Evolutionary conservation across 75 land plant genomes (phyloP).

Genomic region (Chamaecyparis obtusa): DNA sequence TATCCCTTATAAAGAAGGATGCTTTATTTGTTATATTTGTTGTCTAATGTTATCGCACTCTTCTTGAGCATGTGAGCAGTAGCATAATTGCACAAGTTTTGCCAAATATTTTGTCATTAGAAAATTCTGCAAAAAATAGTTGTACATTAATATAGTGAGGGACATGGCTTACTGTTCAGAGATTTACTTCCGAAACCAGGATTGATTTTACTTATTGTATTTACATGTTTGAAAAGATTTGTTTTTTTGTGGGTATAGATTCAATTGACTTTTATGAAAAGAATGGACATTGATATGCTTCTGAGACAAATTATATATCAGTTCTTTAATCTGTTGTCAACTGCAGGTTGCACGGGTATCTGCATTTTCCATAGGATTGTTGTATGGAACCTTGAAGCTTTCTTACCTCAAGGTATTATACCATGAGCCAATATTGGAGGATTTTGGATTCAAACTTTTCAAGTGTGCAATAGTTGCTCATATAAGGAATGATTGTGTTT

Average conservation of each 20-base stretch:
- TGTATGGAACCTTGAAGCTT: slow-evolving; percentile 38
- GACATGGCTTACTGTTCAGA: neutral
- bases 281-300: neutral
- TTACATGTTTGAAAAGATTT: neutral
- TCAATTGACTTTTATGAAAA: neutral
- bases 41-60: neutral
- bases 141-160: neutral
- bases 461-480: neutral
- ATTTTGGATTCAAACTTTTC: neutral
- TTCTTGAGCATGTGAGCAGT: neutral
- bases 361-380: slow-evolving; percentile 34
- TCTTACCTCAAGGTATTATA: slow-evolving; percentile 36
- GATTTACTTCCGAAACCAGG: neutral
- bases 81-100: neutral
- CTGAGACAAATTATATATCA: neutral
- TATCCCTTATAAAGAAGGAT: neutral
- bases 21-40: neutral
- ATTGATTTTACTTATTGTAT: neutral
- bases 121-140: neutral
- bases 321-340: neutral
- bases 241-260: neutral
- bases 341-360: slow-evolving; percentile 42
- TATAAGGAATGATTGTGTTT: neutral
- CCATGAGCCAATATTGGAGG: neutral
- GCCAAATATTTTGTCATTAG: neutral